These are phyloP conservation scores for Coelastrella sp. DNA, from an alignment of 139 green algal genomes.

Conservation along the genomic window DNA sequence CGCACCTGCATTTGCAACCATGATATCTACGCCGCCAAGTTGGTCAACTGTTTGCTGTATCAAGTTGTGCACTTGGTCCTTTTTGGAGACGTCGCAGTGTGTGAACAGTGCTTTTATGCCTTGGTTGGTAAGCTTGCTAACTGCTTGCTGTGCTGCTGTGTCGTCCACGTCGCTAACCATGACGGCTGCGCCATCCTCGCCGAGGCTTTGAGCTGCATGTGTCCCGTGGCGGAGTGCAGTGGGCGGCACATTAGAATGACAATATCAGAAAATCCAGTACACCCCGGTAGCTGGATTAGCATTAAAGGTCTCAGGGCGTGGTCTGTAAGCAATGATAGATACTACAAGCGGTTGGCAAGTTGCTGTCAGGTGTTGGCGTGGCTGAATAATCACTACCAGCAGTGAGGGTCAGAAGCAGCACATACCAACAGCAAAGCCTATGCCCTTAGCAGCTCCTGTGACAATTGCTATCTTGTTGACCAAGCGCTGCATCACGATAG, in stretches of 20 bases:
- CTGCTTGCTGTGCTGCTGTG: constrained; percentile 53
- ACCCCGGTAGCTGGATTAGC: neutral
- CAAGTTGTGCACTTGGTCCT: constrained; percentile 70
- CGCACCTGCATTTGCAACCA: constrained; percentile 71
- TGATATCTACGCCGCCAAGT: constrained; percentile 81
- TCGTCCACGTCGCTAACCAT: constrained; percentile 82
- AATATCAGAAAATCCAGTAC: too few species aligned
- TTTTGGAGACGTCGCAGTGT: constrained; percentile 75
- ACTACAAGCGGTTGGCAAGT: too few species aligned
- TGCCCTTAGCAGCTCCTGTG: constrained; percentile 75
- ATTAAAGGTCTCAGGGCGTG: neutral
- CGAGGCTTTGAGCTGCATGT: constrained; percentile 58
- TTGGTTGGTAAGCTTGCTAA: constrained; percentile 54
- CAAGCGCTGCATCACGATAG: neutral
- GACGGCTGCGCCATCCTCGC: constrained; percentile 73
- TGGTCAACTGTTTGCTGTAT: constrained; percentile 68
- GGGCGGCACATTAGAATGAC: too few species aligned
- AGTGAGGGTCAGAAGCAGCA: too few species aligned
- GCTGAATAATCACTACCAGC: too few species aligned
- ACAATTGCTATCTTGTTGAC: constrained; percentile 31
- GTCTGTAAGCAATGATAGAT: too few species aligned
- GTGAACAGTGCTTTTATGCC: constrained; percentile 57
- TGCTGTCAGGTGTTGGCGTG: too few species aligned
- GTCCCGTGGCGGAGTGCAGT: too few species aligned
- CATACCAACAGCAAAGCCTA: constrained; percentile 82